Evolutionary conservation across 495 filamentous ascomycete species (phyloP).

Genomic region (Penicillium parvum): DNA sequence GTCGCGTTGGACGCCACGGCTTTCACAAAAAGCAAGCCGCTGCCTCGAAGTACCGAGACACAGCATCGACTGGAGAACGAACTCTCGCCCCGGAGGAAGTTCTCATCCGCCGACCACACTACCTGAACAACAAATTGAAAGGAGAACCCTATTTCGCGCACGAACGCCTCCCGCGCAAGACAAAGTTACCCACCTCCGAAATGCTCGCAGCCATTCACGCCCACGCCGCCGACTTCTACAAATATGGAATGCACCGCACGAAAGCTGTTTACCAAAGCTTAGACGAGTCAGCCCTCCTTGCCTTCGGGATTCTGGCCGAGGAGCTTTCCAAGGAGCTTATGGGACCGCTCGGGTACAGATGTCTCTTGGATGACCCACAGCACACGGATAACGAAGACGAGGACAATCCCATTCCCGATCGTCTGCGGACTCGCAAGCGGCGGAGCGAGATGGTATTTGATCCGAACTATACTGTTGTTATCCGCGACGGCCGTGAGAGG

Average conservation of each 20-base stretch:
- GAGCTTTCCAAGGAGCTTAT: conserved; percentile 62
- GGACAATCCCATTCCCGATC: no score
- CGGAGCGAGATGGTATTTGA: no score
- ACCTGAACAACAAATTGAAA: conserved; percentile 61
- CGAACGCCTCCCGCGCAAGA: conserved; percentile 46
- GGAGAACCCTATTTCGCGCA: conserved; percentile 67
- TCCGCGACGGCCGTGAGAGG: no score
- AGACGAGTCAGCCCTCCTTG: conserved; percentile 81
- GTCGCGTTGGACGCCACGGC: conserved; percentile 45
- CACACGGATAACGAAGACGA: no score
- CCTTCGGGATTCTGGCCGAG: conserved; percentile 77
- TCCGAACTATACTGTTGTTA: no score
- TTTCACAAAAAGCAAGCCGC: conserved; percentile 35
- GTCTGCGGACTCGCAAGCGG: no score
- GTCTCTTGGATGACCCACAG: no score
- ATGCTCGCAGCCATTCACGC: conserved; percentile 71
- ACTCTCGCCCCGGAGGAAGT: conserved; percentile 68
- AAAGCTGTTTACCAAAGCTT: conserved; percentile 66
- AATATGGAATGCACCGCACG: conserved; percentile 33
- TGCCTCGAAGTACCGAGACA: conserved; percentile 46
- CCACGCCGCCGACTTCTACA: conserved; percentile 73
- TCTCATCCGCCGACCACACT: conserved; percentile 59
- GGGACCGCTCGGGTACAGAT: conserved; percentile 68
- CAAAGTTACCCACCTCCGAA: conserved; percentile 64
- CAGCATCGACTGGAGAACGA: conserved; percentile 45